Evolutionary conservation across 306 rosid species (phyloP).

Genomic region (Cucurbita pepo): DNA sequence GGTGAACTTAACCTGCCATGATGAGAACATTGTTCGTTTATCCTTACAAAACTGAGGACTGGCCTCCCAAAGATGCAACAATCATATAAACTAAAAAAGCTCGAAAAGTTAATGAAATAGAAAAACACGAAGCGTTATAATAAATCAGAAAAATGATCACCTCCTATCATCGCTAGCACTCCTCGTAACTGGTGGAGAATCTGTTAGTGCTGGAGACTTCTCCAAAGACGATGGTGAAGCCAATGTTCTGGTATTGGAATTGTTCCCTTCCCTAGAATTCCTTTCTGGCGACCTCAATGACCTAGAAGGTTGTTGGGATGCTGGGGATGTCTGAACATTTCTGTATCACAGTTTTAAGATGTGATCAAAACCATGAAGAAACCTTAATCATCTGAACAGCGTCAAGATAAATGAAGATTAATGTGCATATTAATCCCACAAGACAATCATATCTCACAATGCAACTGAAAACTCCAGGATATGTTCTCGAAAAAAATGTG

Average conservation of each 20-base stretch:
- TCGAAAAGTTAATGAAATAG: background rate
- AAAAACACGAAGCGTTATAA: background rate
- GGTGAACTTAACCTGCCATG: constrained; percentile 36
- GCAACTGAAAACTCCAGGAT: background rate
- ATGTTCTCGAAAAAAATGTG: background rate
- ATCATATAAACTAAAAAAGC: background rate
- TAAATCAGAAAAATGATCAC: constrained; percentile 17
- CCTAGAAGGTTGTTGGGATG: constrained; percentile 20
- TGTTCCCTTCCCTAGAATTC: constrained; percentile 19
- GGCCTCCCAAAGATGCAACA: constrained; percentile 13
- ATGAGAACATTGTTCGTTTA: constrained; percentile 22
- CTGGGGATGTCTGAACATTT: constrained; percentile 21
- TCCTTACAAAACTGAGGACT: constrained; percentile 25
- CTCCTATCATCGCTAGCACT: constrained; percentile 38
- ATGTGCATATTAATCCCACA: background rate
- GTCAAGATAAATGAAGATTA: background rate
- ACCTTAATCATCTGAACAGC: background rate
- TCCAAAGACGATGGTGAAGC: constrained; percentile 21
- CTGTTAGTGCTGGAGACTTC: constrained; percentile 27
- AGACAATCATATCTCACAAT: background rate
- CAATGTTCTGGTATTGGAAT: constrained; percentile 15
- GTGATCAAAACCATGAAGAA: background rate
- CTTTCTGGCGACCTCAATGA: constrained; percentile 20
- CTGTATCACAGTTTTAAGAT: constrained; percentile 17
- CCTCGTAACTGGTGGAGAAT: constrained; percentile 30